Percentiles rank a stretch among this genome's conserved stretches.
These are phyloP conservation scores for Sicyos baderoa DNA, from an alignment of 306 rosid genomes.

Conservation along the genomic window DNA sequence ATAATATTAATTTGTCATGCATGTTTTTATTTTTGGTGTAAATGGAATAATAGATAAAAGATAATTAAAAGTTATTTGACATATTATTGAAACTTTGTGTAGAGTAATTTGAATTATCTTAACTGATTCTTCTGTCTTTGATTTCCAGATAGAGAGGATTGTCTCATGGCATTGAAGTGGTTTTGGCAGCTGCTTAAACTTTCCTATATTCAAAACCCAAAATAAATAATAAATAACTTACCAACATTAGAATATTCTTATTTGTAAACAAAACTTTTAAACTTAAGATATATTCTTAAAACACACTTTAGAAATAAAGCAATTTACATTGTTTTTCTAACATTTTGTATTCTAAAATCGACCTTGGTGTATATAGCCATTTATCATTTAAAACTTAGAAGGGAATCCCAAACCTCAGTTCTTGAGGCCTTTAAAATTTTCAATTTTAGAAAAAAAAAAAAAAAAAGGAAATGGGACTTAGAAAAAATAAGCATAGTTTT, in stretches of 20 bases:
- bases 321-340: neutral
- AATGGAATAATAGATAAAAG: too few relatives aligned
- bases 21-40: too few relatives aligned
- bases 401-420: neutral
- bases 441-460: neutral
- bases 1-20: too few relatives aligned
- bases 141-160: conserved; percentile 43
- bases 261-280: neutral
- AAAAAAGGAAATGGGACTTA: neutral
- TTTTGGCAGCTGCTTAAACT: conserved; percentile 49
- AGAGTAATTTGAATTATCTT: conserved; percentile 2
- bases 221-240: neutral
- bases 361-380: neutral
- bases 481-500: neutral
- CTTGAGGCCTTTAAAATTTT: neutral
- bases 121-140: conserved; percentile 52
- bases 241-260: neutral
- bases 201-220: conserved; percentile 36
- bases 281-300: neutral
- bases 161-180: conserved; percentile 35
- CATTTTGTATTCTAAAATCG: neutral
- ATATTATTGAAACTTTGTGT: neutral
- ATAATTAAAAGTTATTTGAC: too few relatives aligned
- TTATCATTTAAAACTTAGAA: neutral
- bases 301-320: neutral